Base-by-base conservation (phyloP, 768 basidiomycete genomes). In the Asterophora lycoperdoides region DNA sequence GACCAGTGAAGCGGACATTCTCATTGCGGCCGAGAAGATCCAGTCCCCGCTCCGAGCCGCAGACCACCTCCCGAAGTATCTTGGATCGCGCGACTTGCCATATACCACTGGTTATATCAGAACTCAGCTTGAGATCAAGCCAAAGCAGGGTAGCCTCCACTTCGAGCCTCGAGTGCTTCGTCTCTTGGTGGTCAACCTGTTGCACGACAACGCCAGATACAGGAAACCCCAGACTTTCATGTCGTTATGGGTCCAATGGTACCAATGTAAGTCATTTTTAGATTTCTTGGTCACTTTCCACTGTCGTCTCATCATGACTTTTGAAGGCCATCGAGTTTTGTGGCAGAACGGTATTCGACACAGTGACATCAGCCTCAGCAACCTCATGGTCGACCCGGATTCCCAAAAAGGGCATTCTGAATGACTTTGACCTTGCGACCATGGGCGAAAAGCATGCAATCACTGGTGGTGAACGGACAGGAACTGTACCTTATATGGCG, bases 401-500 rank as follows among this genome's bases (percentile, higher is more conserved):
- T 5, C n/a, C 17, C 3, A 14, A 47, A 10, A 11, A 30, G 6
- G 46, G 46, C 10, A 30, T 47, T 28, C 46, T 47, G 6, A 39
- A 36, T 23, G 46, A 47, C 20, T 47, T 47, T 20, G 46, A 47
- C 37, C 29, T 47, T 3, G 44, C 44, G 37, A 23, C 17, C 17
- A 8, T 7, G 1, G 7, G n/a, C 14, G 35, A 17, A 14, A 3
- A 36, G 2, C 35, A 15, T 36, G n/a, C 7, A 14, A 5, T n/a
- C n/a, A 36, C 17, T 7, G n/a, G 35, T 7, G 35, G 35, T 9
- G 35, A 36, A 17, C 35, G 35, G 35, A 36, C 35, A 8, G 35
- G 35, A 15, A 36, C n/a, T 17, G n/a, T 17, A 32, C 40, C 48
- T 3, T 49, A 35, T 35, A 49, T 41, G 48, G 48, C 48, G 23